Conservation (phyloP, 768 basidiomycete species). For the Galerina sulciceps region DNA sequence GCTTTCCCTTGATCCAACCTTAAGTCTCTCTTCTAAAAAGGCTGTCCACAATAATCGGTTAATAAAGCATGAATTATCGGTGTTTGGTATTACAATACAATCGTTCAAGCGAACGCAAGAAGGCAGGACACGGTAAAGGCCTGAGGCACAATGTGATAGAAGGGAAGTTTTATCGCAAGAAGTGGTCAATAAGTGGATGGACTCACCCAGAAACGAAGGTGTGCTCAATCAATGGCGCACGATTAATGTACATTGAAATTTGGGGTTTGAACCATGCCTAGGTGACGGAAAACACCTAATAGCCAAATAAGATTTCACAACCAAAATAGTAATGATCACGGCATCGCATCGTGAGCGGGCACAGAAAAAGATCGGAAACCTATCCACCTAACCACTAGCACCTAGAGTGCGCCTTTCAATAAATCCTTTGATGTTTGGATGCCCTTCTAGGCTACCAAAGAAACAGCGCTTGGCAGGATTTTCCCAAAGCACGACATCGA, state of each 20-base stretch:
- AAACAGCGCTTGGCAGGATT: conserved; percentile 74
- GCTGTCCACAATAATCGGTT: conserved; percentile 5
- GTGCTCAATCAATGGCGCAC: conserved; percentile 1
- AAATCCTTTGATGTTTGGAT: conserved; percentile 77
- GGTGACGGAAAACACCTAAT: conserved; percentile 26
- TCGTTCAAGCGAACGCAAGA: conserved; percentile 6
- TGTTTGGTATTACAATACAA: conserved; percentile 20
- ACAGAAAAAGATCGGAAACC: conserved; percentile 22
- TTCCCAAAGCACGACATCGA: conserved; percentile 87
- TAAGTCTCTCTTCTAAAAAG: conserved; percentile 9
- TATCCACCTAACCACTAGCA: conserved; percentile 21
- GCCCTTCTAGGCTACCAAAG: conserved; percentile 81
- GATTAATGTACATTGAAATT: conserved; percentile 1
- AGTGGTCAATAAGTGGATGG: not conserved
- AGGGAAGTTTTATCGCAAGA: conserved; percentile 3
- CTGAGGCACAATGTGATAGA: conserved; percentile 5
- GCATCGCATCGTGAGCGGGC: conserved; percentile 23
- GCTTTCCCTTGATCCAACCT: conserved; percentile 1
- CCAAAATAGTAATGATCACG: conserved; percentile 16
- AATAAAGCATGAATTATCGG: conserved; percentile 12
- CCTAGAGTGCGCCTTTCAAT: conserved; percentile 68
- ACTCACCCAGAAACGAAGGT: conserved; percentile 14
- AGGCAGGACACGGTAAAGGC: conserved; percentile 6
- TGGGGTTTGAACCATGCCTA: conserved; percentile 15
- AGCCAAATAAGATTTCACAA: conserved; percentile 28